phyloP scores from a whole-genome alignment of 2,329 filamentous ascomycete species.

The Helotiales sp. region DNA sequence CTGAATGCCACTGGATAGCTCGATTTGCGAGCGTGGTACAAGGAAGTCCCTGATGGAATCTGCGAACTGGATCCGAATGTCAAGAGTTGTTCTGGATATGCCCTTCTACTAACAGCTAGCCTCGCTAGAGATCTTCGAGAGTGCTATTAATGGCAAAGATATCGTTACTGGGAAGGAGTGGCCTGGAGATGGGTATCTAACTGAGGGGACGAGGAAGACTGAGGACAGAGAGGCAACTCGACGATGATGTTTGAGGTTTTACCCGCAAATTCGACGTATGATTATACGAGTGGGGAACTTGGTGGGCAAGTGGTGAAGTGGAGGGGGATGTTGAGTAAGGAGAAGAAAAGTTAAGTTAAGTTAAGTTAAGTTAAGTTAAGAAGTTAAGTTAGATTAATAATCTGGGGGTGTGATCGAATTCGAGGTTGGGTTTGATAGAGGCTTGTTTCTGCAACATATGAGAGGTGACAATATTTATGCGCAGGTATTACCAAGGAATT shows the following conservation, averaged over 20 bases:
- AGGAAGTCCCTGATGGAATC: constrained; percentile 52
- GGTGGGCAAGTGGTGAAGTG: constrained; percentile 5
- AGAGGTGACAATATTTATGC: too few relatives aligned
- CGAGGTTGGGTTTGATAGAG: background rate
- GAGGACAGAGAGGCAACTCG: constrained; percentile 37
- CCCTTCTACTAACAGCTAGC: constrained; percentile 59
- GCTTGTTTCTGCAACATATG: background rate
- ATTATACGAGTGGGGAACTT: constrained; percentile 48
- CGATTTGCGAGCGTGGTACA: constrained; percentile 52
- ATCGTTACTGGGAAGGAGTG: constrained; percentile 57
- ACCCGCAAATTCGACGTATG: constrained; percentile 53
- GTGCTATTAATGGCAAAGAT: constrained; percentile 54
- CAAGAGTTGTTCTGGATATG: constrained; percentile 50
- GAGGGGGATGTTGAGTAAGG: constrained; percentile 11
- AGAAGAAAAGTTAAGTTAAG: too few relatives aligned
- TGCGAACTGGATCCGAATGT: constrained; percentile 51
- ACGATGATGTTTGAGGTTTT: constrained; percentile 52
- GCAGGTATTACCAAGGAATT: too few relatives aligned
- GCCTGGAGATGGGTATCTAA: constrained; percentile 43
- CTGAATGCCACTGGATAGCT: constrained; percentile 45
- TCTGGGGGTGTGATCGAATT: too few relatives aligned
- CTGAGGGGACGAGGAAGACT: constrained; percentile 32
- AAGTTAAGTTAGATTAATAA: too few relatives aligned
- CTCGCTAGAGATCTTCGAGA: constrained; percentile 56
- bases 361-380: too few relatives aligned